These are phyloP conservation scores for Durio zibethinus DNA, from an alignment of 345 rosid genomes.

Conservation along the genomic window DNA sequence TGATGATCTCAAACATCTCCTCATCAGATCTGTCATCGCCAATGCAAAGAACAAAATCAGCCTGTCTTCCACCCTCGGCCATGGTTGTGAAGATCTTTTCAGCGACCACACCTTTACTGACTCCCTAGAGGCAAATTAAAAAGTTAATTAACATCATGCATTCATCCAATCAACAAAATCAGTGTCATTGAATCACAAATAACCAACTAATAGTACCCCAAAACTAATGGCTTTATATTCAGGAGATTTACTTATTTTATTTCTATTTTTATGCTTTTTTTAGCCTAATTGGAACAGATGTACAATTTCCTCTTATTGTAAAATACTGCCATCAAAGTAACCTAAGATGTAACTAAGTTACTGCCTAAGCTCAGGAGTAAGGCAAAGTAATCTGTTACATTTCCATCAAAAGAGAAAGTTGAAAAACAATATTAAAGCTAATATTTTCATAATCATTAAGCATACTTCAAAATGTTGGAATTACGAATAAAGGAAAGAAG, in stretches of 20 bases:
- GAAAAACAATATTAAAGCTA: not conserved
- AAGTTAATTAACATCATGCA: not conserved
- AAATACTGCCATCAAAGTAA: not conserved
- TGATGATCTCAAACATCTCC: slow-evolving; percentile 70
- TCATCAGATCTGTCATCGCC: slow-evolving; percentile 80
- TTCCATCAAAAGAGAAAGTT: not conserved
- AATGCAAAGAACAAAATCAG: slow-evolving; percentile 66
- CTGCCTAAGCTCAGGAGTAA: not conserved
- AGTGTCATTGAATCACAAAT: not conserved
- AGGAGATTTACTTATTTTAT: not conserved
- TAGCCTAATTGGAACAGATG: not conserved
- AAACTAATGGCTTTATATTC: not conserved
- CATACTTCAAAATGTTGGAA: not conserved
- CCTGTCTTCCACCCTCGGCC: slow-evolving; percentile 41
- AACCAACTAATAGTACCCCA: not conserved
- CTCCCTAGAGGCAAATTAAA: slow-evolving; percentile 41
- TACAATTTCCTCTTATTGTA: not conserved
- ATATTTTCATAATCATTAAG: not conserved
- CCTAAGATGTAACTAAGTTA: not conserved
- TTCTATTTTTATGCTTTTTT: not conserved
- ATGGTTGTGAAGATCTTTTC: slow-evolving; percentile 53
- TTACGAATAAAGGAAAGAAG: not conserved
- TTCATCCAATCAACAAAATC: not conserved
- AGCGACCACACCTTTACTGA: slow-evolving; percentile 59
- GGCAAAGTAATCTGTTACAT: not conserved